phyloP scores from a whole-genome alignment of 352 stramenopile genomes.

The Phytophthora pinifolia region DNA sequence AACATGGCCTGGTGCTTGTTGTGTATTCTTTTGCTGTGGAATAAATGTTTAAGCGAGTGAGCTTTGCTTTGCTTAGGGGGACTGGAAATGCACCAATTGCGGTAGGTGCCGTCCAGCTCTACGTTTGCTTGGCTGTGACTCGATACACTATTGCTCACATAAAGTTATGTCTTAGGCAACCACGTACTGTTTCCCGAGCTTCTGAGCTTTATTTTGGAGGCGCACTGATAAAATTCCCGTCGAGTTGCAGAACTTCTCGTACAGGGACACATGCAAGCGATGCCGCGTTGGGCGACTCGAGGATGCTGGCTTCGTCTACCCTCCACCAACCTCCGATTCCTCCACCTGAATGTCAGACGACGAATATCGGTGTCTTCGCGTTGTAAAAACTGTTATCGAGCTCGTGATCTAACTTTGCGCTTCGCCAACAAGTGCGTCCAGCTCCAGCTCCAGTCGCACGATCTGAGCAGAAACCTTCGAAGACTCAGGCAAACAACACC shows the following conservation, averaged over 20 bases:
- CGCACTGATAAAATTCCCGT: constrained; percentile 15
- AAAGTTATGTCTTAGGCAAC: constrained; percentile 17
- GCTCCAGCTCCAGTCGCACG: not conserved
- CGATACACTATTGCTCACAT: constrained; percentile 3
- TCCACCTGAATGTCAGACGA: constrained; percentile 14
- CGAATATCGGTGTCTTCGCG: constrained; percentile 8
- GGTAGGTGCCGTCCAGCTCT: constrained; percentile 25
- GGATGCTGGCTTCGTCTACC: constrained; percentile 59
- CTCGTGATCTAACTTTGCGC: constrained; percentile 15
- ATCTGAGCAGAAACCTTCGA: not conserved
- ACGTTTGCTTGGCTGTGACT: not conserved
- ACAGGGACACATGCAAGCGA: constrained; percentile 67
- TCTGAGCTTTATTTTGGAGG: not conserved
- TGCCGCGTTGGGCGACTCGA: constrained; percentile 58
- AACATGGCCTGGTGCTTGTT: constrained; percentile 8
- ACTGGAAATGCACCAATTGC: constrained; percentile 80
- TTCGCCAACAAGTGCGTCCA: not conserved
- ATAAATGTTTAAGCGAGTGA: constrained; percentile 20
- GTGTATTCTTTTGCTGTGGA: constrained; percentile 9
- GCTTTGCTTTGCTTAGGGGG: constrained; percentile 38
- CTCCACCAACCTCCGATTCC: constrained; percentile 22
- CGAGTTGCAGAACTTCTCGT: constrained; percentile 65
- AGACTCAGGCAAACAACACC: not conserved
- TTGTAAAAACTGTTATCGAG: not conserved
- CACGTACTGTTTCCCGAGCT: not conserved